Base-by-base conservation (phyloP, 768 basidiomycete genomes). In the Hygrophoropsis aurantiaca region DNA sequence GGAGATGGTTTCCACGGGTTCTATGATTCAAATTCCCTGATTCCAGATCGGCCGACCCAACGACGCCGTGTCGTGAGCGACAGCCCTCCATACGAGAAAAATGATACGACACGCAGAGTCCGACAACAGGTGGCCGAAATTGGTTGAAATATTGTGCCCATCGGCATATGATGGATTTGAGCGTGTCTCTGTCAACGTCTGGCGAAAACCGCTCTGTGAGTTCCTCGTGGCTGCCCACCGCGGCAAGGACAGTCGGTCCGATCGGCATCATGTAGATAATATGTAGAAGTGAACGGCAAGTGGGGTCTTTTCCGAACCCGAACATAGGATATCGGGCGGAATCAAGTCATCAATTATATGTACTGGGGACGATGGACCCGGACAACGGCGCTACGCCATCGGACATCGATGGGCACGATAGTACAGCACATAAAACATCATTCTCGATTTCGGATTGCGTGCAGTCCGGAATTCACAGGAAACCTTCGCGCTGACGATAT, bases 191-290 rank as follows among this genome's bases (percentile, higher is more conserved):
- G 26, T 20, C 25, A 32, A 44, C 53, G 41, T 52, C 49, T 51
- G 10, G 63, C 64, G 44, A 57, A 63, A 67, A 65, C 23, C 39
- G 11, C 61, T 54, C 65, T 47, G 16, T 21, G 20, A 18, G 27
- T 11, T 20, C 23, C 18, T 46, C 23, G 32, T 50, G 41, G 41
- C 44, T 36, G 23, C 26, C n/a, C 11, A 21, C 20, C 25, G 21
- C 43, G 42, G 44, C 21, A 54, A 35, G 19, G 19, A 11, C 8
- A 27, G 9, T 40, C 53, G 51, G 50, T 27, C 62, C 63, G 58
- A 46, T 46, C 55, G 52, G 58, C 57, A 56, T 59, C 43, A 46
- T 47, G 56, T 11, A 25, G 49, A 32, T 35, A 21, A n/a, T n/a
- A n/a, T n/a, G n/a, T n/a, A n/a, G n/a, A n/a, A n/a, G n/a, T n/a